Evolutionary conservation across 495 filamentous ascomycete genomes (phyloP).

Genomic region (Durotheca rogersii): DNA sequence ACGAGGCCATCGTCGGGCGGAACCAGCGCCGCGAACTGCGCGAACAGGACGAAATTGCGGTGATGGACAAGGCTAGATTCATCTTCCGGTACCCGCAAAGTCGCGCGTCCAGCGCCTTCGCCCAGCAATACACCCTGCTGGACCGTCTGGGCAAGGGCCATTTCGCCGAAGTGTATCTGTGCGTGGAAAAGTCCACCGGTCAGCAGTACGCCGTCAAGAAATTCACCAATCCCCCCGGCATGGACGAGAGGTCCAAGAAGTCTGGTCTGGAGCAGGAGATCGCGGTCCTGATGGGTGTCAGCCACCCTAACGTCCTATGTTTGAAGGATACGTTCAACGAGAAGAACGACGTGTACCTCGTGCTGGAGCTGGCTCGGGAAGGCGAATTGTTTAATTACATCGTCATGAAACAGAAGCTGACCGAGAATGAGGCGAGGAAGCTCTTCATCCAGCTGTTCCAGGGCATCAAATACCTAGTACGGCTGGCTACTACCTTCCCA

Average conservation of each 20-base stretch:
- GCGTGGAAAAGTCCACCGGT: constrained; percentile 81
- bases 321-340: constrained; percentile 96
- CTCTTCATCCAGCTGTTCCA: constrained; percentile 91
- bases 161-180: constrained; percentile 93
- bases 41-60: constrained; percentile 84
- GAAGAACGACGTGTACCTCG: constrained; percentile 82
- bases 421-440: constrained; percentile 78
- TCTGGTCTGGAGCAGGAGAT: constrained; percentile 93
- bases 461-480: constrained; percentile 89
- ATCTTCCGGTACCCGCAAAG: constrained; percentile 85
- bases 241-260: constrained; percentile 77
- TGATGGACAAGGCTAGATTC: constrained; percentile 79
- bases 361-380: constrained; percentile 86
- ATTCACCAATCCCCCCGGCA: constrained; percentile 77
- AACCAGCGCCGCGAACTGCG: constrained; percentile 87
- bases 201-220: constrained; percentile 88
- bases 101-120: constrained; percentile 73
- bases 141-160: constrained; percentile 94
- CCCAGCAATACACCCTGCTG: constrained; percentile 79
- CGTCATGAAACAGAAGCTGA: constrained; percentile 81
- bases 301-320: constrained; percentile 92
- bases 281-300: constrained; percentile 91
- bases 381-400: constrained; percentile 97
- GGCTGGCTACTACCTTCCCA: constrained; percentile 23
- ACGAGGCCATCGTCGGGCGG: constrained; percentile 84